A percentile compares a stretch with the other conserved stretches of the same genome.
These are phyloP conservation scores for Phytomonas serpens DNA, from an alignment of 208 protist genomes.

Conservation along the genomic window DNA sequence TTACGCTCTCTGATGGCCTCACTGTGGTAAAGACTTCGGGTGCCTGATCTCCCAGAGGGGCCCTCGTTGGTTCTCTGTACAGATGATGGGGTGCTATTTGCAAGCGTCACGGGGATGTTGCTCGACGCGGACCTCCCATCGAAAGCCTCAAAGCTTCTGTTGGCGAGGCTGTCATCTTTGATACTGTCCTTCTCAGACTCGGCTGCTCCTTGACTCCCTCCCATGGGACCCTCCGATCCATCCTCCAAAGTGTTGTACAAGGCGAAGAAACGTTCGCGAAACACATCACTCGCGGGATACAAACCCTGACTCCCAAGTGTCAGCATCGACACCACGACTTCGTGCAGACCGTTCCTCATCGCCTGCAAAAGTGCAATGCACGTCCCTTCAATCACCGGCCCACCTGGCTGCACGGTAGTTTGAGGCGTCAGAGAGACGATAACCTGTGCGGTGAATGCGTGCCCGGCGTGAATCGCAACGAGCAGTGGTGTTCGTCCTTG, in stretches of 20 bases:
- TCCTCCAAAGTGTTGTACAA: not conserved
- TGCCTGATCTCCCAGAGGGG: no score
- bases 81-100: no score
- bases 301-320: constrained; percentile 15
- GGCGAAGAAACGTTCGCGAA: constrained; percentile 12
- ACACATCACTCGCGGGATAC: constrained; percentile 23
- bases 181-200: not conserved
- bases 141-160: not conserved
- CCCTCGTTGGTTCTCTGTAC: no score
- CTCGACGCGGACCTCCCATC: not conserved
- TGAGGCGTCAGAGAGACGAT: constrained; percentile 23
- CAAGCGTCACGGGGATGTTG: no score
- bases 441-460: constrained; percentile 48
- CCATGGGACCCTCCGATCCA: not conserved
- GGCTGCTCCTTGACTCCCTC: not conserved
- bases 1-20: not conserved
- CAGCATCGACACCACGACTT: constrained; percentile 52
- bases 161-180: not conserved
- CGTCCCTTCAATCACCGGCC: constrained; percentile 55
- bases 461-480: constrained; percentile 46
- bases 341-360: constrained; percentile 36
- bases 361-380: constrained; percentile 54
- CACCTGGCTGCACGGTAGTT: constrained; percentile 19
- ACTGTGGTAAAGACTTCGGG: not conserved
- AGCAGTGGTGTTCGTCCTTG: constrained; percentile 60